Conservation (phyloP, 345 rosid genomes). For the Gossypium rotundifolium region DNA sequence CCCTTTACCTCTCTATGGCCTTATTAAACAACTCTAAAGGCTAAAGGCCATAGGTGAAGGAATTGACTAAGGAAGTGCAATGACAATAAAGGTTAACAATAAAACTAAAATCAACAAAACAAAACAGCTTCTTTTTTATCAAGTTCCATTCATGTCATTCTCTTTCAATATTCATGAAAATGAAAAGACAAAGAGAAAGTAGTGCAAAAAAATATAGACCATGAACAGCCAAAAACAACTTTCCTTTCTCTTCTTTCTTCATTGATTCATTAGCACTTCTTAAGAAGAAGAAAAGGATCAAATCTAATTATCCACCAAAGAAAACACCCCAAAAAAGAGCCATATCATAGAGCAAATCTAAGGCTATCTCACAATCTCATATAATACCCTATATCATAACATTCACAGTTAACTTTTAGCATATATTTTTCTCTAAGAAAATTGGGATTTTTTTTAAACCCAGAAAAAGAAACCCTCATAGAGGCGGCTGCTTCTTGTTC, state of each 20-base stretch:
- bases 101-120: neutral
- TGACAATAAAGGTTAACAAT: neutral
- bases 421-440: neutral
- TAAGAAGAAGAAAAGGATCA: neutral
- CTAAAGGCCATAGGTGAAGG: neutral
- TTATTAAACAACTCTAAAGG: neutral
- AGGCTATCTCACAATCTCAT: slow-evolving; percentile 11
- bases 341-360: slow-evolving; percentile 8
- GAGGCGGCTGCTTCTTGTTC: neutral
- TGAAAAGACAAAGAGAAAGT: neutral
- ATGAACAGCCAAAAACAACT: neutral
- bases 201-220: neutral
- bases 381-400: neutral
- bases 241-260: neutral
- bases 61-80: neutral
- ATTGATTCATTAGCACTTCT: neutral
- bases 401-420: slow-evolving; percentile 13
- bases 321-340: neutral
- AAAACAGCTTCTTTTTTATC: neutral
- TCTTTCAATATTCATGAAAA: neutral
- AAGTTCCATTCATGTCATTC: neutral
- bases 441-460: neutral
- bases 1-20: neutral
- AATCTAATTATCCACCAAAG: neutral
- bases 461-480: neutral